phyloP scores from a whole-genome alignment of 139 green algal species.

The Tetradesmus lagerheimii region DNA sequence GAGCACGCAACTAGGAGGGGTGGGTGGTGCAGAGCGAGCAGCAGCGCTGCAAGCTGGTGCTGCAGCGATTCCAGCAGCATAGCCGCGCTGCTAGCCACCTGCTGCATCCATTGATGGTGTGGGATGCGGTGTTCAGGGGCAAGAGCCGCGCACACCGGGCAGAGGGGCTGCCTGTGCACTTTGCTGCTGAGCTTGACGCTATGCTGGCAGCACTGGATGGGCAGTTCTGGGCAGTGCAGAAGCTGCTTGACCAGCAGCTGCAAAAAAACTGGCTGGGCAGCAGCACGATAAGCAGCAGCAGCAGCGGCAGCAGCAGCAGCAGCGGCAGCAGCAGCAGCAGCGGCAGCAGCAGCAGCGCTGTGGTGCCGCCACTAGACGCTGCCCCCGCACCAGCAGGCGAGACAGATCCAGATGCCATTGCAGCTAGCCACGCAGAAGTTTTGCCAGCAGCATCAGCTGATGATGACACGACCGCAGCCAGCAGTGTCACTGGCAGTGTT shows the following conservation, averaged over 20 bases:
- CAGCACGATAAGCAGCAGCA: no score
- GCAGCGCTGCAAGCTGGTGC: slow-evolving; percentile 42
- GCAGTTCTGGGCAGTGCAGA: slow-evolving; percentile 3
- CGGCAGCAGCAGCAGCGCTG: background rate
- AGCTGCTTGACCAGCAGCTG: slow-evolving; percentile 20
- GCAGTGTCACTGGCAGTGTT: background rate
- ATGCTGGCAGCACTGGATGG: slow-evolving; percentile 24
- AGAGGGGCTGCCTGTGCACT: slow-evolving; percentile 23
- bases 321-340: no score
- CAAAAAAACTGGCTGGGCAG: background rate
- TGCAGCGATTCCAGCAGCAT: background rate
- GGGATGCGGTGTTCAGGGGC: slow-evolving; percentile 42
- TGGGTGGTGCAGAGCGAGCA: slow-evolving; percentile 38
- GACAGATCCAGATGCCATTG: no score
- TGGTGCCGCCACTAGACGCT: background rate
- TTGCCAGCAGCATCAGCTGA: background rate
- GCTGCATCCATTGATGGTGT: slow-evolving; percentile 49
- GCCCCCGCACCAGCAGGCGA: background rate
- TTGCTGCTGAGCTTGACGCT: background rate
- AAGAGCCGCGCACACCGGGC: background rate
- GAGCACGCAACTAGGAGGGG: slow-evolving; percentile 34
- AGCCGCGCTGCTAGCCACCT: background rate
- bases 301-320: background rate
- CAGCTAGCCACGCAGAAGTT: background rate
- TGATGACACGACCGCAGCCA: background rate